These are phyloP conservation scores for Trichosporon asahii DNA, from an alignment of 1,284 basidiomycete species.

Conservation along the genomic window DNA sequence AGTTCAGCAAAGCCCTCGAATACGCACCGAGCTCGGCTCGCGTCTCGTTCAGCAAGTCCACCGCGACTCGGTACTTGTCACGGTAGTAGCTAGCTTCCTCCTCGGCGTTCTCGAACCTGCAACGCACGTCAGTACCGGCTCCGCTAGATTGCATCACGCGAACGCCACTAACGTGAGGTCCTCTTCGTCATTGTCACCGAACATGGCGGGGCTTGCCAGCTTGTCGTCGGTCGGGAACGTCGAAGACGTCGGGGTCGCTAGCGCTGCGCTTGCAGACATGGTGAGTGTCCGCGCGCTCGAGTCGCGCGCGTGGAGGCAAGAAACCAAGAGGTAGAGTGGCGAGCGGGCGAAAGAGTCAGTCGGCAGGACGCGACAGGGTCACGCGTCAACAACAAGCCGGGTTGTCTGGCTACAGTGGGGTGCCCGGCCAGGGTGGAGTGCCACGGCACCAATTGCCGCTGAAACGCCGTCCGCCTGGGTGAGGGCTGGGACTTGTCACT, in stretches of 20 bases:
- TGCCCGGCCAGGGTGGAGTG: neutral
- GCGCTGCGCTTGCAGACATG: constrained; percentile 13
- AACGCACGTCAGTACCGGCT: neutral
- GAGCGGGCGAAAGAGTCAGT: neutral
- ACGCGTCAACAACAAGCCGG: constrained; percentile 5
- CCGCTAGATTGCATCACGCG: neutral
- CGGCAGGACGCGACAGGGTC: neutral
- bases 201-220: constrained; percentile 8
- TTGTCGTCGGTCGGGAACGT: neutral
- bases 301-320: constrained; percentile 7
- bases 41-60: constrained; percentile 79
- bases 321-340: neutral
- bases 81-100: constrained; percentile 64
- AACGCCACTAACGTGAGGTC: constrained; percentile 33
- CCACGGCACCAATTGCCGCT: constrained; percentile 12
- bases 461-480: neutral
- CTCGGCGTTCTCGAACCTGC: constrained; percentile 48
- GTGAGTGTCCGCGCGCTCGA: constrained; percentile 9
- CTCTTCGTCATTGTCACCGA: constrained; percentile 35
- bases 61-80: constrained; percentile 76
- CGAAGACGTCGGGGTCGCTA: neutral
- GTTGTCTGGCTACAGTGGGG: neutral
- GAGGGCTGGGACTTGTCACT: neutral
- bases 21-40: constrained; percentile 64
- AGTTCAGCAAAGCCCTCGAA: neutral